Evolutionary conservation across 139 green algal genomes (phyloP).

Genomic region (Chlorella sp.): DNA sequence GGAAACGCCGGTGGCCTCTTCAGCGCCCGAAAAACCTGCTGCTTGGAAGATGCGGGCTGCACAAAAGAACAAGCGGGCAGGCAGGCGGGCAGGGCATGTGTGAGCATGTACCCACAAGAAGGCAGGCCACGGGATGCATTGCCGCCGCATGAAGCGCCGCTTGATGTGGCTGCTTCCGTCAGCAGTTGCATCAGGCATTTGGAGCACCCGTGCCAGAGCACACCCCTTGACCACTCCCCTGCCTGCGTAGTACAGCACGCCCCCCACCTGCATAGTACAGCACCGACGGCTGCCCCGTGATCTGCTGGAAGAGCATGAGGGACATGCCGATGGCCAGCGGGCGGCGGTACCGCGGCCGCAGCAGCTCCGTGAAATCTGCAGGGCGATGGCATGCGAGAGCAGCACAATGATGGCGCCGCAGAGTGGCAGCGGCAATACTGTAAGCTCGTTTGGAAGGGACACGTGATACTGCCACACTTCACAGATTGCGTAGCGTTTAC

Average conservation of each 20-base stretch:
- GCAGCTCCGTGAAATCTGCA: conserved; percentile 30
- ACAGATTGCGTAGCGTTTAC: too few relatives aligned
- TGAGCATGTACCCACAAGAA: too few relatives aligned
- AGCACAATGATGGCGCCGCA: background rate
- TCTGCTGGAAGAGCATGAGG: conserved; percentile 90
- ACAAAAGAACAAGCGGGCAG: background rate
- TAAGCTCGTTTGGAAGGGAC: too few relatives aligned
- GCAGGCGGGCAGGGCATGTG: background rate
- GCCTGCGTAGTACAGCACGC: background rate
- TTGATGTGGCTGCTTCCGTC: too few relatives aligned
- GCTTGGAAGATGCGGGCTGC: conserved; percentile 66
- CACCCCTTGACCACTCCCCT: too few relatives aligned
- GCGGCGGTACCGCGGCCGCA: conserved; percentile 51
- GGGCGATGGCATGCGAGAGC: background rate
- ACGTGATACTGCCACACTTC: too few relatives aligned
- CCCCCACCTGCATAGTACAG: conserved; percentile 86
- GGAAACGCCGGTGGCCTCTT: conserved; percentile 62
- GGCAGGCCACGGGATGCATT: too few relatives aligned
- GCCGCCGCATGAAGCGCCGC: too few relatives aligned
- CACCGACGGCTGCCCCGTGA: conserved; percentile 94
- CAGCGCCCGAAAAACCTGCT: conserved; percentile 67
- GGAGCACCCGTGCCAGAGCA: too few relatives aligned
- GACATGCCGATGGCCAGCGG: conserved; percentile 68
- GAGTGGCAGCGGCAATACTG: background rate
- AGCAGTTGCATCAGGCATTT: too few relatives aligned